Base-by-base conservation (phyloP, 305 asterid species). In the Fraxinus greggii region DNA sequence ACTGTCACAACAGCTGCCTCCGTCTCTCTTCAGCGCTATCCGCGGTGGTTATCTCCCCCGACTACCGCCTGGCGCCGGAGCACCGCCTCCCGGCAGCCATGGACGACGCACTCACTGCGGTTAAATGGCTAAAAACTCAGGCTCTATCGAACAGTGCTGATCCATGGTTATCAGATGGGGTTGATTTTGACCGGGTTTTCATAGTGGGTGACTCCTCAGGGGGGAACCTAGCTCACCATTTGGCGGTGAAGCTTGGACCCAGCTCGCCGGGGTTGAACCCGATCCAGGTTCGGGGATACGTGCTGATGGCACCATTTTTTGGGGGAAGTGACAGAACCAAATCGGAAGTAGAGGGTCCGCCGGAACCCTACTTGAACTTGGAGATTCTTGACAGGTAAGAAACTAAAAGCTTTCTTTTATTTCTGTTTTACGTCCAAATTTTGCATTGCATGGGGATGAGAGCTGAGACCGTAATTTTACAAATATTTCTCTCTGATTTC, bases 1-100 rank as follows among this genome's bases (percentile, higher is more conserved):
- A 91, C 80, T 79, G 83, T 83, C 98, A 92, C 86, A 92, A 38
- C 83, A 86, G 88, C n/a, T 90, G 97, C 86, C 86, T 91, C 80
- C 88, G 91, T 56, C 97, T 95, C 33, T 87, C 93, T 8, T 89
- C 97, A 0, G 88, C 78, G 12, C 89, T 93, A 2, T 86, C 84
- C n/a, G 93, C 82, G 17, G 3, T 93, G 0, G 92, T 93, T 15
- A 81, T 92, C 36, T 86, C 98, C 0, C 93, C 94, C 17, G 97
- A 94, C 85, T 93, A 94, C 79, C 89, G 98, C 42, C 86, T 92
- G 35, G 95, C 98, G 13, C 98, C 98, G 23, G 98, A 94, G 90
- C 86, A 92, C 85, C 74, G 97, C 74, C 95, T 93, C 29, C 98
- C 98, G n/a, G 95, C 97, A 42, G 95, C 98, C 77, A 1, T 89